A percentile compares a stretch with the other conserved stretches of the same genome.
phyloP scores from a whole-genome alignment of 192 early-diverging fungal species.

The Coemansia sp. region DNA sequence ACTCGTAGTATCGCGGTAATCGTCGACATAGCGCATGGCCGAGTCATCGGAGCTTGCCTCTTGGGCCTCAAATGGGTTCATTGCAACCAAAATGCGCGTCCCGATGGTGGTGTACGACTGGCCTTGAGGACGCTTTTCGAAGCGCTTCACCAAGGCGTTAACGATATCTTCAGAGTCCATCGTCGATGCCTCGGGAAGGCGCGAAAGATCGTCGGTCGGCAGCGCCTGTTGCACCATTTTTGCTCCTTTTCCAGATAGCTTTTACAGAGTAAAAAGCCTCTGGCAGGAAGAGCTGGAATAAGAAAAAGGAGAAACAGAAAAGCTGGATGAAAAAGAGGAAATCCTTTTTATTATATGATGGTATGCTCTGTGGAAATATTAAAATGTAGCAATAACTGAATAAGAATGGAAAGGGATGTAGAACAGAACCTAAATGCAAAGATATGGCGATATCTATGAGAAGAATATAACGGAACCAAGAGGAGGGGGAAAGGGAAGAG shows the following conservation, averaged over 20 bases:
- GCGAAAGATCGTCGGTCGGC: conserved; percentile 46
- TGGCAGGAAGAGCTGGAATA: background rate
- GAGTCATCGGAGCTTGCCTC: conserved; percentile 60
- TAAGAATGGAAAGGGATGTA: background rate
- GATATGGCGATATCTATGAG: background rate
- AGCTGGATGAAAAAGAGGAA: background rate
- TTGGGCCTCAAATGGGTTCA: conserved; percentile 65
- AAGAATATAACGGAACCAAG: background rate
- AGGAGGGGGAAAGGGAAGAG: background rate
- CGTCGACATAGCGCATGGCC: conserved; percentile 72
- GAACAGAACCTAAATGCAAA: background rate
- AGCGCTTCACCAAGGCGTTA: conserved; percentile 47
- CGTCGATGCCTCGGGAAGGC: conserved; percentile 35
- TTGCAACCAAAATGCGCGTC: conserved; percentile 64
- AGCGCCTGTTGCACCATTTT: conserved; percentile 26
- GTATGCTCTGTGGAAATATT: no score
- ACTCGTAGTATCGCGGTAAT: conserved; percentile 64
- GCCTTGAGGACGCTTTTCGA: conserved; percentile 47
- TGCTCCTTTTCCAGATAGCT: background rate
- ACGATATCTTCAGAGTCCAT: conserved; percentile 51
- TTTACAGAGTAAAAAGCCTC: background rate
- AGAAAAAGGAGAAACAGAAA: background rate
- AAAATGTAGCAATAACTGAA: background rate
- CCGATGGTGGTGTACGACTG: conserved; percentile 73
- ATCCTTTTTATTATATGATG: background rate